Conservation (phyloP, 768 basidiomycete genomes). For the Mycena haematopus region DNA sequence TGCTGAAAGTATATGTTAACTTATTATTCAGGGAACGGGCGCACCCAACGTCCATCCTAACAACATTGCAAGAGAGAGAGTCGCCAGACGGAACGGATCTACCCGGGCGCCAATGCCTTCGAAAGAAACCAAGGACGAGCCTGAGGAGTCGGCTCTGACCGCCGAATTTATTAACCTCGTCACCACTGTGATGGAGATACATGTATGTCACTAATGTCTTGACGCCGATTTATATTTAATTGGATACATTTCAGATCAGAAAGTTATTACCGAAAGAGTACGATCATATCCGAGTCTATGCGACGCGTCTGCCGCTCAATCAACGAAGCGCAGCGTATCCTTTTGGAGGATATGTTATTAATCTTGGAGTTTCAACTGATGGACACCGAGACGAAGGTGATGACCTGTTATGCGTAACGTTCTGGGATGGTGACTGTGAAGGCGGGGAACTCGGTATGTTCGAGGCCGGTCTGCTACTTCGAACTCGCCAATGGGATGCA, state of each 20-base stretch:
- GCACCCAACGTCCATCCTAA: neutral
- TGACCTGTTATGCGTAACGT: neutral
- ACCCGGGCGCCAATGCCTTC: neutral
- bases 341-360: conserved; percentile 2
- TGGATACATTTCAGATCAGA: neutral
- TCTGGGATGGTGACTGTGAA: neutral
- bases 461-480: neutral
- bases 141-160: too few species aligned
- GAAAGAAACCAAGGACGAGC: neutral
- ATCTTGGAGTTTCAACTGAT: neutral
- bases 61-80: neutral
- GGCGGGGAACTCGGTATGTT: neutral
- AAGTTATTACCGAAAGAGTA: conserved; percentile 1
- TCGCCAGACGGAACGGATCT: neutral
- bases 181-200: neutral
- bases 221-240: too few species aligned
- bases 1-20: neutral
- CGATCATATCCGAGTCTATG: neutral
- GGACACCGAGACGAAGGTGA: conserved; percentile 1
- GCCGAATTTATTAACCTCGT: conserved; percentile 7
- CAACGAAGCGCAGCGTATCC: neutral
- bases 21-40: neutral
- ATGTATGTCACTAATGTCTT: too few species aligned
- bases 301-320: neutral
- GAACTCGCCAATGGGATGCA: too few species aligned